Evolutionary conservation across 257 asterid species (phyloP).

Genomic region (Salvia miltiorrhiza): DNA sequence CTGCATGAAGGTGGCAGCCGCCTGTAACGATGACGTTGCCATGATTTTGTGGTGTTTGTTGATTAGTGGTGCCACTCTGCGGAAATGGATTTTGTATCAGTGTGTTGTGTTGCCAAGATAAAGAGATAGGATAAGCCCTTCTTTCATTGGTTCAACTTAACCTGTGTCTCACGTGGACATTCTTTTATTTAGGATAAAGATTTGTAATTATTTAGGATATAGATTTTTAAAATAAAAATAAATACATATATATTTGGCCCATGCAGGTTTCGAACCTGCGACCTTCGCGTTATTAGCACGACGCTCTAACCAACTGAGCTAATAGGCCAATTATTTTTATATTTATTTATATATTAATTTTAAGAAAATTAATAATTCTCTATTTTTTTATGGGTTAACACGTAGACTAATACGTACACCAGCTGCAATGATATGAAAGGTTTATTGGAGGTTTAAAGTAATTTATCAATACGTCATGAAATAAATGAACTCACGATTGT

Average conservation of each 20-base stretch:
- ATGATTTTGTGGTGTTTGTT: constrained; percentile 26
- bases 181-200: constrained; percentile 35
- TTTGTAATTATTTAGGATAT: background rate
- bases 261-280: constrained; percentile 71
- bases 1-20: constrained; percentile 91
- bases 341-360: too few relatives aligned
- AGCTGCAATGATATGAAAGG: too few relatives aligned
- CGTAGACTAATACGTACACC: too few relatives aligned
- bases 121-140: constrained; percentile 69
- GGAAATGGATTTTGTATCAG: background rate
- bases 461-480: too few relatives aligned
- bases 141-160: constrained; percentile 46
- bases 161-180: constrained; percentile 42
- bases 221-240: background rate
- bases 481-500: too few relatives aligned
- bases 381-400: too few relatives aligned
- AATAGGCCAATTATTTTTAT: constrained; percentile 50
- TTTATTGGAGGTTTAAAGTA: too few relatives aligned
- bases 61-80: background rate
- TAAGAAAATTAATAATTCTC: too few relatives aligned
- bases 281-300: constrained; percentile 72
- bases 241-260: constrained; percentile 26
- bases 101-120: constrained; percentile 38
- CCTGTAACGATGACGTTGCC: constrained; percentile 80
- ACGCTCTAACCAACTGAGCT: constrained; percentile 80